phyloP scores from a whole-genome alignment of 768 basidiomycete genomes.

The Lentinus tigrinus region DNA sequence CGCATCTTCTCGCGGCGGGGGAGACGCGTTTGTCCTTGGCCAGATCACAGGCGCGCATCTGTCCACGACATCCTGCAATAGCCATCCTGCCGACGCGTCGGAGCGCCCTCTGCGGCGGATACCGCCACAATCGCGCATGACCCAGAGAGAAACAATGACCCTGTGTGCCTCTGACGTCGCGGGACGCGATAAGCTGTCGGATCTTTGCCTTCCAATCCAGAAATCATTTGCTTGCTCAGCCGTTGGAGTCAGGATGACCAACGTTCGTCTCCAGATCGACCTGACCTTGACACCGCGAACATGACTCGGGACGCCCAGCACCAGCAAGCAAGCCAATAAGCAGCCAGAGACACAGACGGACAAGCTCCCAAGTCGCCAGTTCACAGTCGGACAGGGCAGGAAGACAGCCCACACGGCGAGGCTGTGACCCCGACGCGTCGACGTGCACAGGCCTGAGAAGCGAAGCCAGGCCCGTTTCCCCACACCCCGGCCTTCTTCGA shows the following conservation, averaged over 20 bases:
- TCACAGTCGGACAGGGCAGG: background rate
- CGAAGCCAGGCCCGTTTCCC: background rate
- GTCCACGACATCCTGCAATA: background rate
- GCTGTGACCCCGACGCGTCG: background rate
- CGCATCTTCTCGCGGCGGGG: constrained; percentile 2
- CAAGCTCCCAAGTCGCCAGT: background rate
- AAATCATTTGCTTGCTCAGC: constrained; percentile 10
- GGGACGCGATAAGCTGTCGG: constrained; percentile 10
- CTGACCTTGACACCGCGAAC: background rate
- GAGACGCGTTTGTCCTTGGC: background rate
- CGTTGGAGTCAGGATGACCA: background rate
- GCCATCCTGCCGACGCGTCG: constrained; percentile 10
- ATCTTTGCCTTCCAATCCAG: background rate
- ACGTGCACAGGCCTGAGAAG: background rate
- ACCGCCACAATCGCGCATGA: constrained; percentile 16
- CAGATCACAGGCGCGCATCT: constrained; percentile 4
- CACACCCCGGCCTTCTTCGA: background rate
- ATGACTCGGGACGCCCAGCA: background rate
- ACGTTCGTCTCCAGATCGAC: background rate
- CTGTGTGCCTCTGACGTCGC: background rate
- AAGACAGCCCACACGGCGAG: background rate
- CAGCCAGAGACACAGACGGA: background rate
- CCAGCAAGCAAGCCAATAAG: background rate
- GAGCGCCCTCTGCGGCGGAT: constrained; percentile 9
- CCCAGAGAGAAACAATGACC: constrained; percentile 1